Evolutionary conservation across 2,329 filamentous ascomycete genomes (phyloP), one percentile per base, ranked within the genome.

Genomic region (Talaromyces sp.): DNA sequence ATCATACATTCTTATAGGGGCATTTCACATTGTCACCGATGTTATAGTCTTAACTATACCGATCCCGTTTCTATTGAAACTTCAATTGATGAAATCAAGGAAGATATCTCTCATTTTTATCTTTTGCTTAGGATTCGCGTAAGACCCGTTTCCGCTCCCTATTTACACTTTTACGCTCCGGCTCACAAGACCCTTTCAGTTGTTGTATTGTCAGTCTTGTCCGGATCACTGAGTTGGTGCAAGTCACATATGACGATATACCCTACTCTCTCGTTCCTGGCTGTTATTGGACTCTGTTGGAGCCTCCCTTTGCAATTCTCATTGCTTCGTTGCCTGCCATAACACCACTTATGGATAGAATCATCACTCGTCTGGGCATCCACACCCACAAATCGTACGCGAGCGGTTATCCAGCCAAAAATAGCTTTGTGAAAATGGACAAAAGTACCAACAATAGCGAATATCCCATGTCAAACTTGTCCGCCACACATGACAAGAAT

Each of bases 361-460:
- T 63, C 33, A 16, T 60, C 14, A 56, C 42, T 16, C 57, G 52
- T 8, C n/a, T 63, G 12, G 57, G 56, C 23, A 12, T 57, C 28
- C 42, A 60, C n/a, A 59, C 51, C 23, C 51, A 63, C 30, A 59
- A 55, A 62, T 30, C 36, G n/a, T 18, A 31, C 31, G 9, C 30
- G 14, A 40, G 12, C 36, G 6, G 16, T 14, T n/a, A 40, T n/a
- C 8, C 36, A 40, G 23, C 23, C 23, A 8, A 5, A 40, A 40
- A 40, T n/a, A 5, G 14, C 16, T 40, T 40, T n/a, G 16, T 40
- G 4, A 40, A 40, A n/a, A 40, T 40, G 5, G 14, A n/a, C 36
- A 40, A 40, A 40, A 16, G 36, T 16, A 40, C 16, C 16, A 6
- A 40, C 36, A 40, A 7, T n/a, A 40, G 36, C 36, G 36, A 40